Percentiles rank a stretch among this genome's conserved stretches.
These are phyloP conservation scores for Blastocrithidia nonstop DNA, from an alignment of 208 protist genomes.

Conservation along the genomic window DNA sequence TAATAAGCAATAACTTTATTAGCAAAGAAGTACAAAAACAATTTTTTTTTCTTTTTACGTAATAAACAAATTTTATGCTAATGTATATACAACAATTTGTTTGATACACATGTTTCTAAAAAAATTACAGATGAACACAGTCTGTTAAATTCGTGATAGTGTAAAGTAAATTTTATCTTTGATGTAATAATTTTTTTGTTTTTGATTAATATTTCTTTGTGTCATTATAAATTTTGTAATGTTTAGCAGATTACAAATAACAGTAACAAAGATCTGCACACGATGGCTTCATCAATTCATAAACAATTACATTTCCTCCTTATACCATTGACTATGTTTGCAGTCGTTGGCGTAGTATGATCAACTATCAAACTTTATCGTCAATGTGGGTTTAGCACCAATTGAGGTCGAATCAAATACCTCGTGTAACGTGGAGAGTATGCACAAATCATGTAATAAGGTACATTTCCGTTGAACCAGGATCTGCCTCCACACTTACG, in stretches of 20 bases:
- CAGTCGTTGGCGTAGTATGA: not conserved
- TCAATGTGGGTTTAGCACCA: conserved; percentile 66
- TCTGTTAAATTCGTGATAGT: not conserved
- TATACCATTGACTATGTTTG: conserved; percentile 1
- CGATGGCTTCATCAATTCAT: conserved; percentile 7
- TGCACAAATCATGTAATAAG: conserved; percentile 55
- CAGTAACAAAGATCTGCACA: too few relatives aligned
- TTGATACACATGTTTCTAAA: too few relatives aligned
- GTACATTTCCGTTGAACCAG: conserved; percentile 51
- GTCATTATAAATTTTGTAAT: too few relatives aligned
- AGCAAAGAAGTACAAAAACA: too few relatives aligned
- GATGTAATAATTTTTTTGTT: conserved; percentile 1
- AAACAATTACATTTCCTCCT: too few relatives aligned
- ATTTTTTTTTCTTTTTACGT: conserved; percentile 1
- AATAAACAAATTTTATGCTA: too few relatives aligned
- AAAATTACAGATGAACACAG: too few relatives aligned
- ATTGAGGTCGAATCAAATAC: conserved; percentile 61
- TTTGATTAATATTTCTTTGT: conserved; percentile 4
- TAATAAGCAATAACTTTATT: too few relatives aligned
- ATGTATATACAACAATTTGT: not conserved
- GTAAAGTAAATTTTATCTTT: not conserved
- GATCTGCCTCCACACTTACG: conserved; percentile 65
- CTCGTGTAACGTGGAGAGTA: conserved; percentile 77
- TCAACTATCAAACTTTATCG: conserved; percentile 11
- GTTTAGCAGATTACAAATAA: too few relatives aligned